Evolutionary conservation across 176 grass and related monocot species (phyloP).

Genomic region (Canna indica): DNA sequence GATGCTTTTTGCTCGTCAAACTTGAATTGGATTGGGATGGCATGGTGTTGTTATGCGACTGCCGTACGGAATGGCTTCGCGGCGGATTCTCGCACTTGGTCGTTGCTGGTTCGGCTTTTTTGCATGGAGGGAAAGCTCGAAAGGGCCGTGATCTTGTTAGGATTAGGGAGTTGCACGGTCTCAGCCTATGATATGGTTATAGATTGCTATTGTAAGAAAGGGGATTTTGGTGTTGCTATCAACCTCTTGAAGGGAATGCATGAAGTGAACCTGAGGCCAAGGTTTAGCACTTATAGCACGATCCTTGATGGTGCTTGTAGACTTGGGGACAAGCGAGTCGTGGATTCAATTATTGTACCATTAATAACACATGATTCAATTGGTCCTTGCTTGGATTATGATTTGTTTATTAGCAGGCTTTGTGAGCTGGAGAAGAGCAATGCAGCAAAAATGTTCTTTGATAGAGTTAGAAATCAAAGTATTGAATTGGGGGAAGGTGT

Average conservation of each 20-base stretch:
- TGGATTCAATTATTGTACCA: slow-evolving; percentile 3
- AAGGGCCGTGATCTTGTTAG: slow-evolving; percentile 4
- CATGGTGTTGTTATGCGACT: slow-evolving; percentile 17
- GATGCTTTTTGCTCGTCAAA: slow-evolving; percentile 7
- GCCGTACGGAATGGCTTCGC: not conserved
- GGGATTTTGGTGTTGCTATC: slow-evolving; percentile 13
- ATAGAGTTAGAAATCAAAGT: slow-evolving; percentile 3
- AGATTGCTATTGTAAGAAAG: slow-evolving; percentile 15
- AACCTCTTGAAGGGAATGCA: slow-evolving; percentile 13
- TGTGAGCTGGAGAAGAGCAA: slow-evolving; percentile 15
- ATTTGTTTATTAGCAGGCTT: slow-evolving; percentile 4
- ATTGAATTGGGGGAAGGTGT: not conserved
- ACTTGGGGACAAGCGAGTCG: not conserved
- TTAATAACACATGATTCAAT: slow-evolving; percentile 6
- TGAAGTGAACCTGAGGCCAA: slow-evolving; percentile 5
- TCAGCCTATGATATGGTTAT: slow-evolving; percentile 19
- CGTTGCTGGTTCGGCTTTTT: slow-evolving; percentile 11
- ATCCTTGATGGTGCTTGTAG: slow-evolving; percentile 21
- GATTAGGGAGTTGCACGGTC: not conserved
- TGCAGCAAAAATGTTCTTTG: slow-evolving; percentile 24
- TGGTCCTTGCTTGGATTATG: slow-evolving; percentile 9
- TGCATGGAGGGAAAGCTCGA: slow-evolving; percentile 20
- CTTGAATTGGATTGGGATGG: not conserved
- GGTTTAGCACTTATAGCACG: slow-evolving; percentile 8
- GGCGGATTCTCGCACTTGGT: slow-evolving; percentile 20